Base-by-base conservation (phyloP, 2,329 filamentous ascomycete genomes). In the Hypoxylon sp. region DNA sequence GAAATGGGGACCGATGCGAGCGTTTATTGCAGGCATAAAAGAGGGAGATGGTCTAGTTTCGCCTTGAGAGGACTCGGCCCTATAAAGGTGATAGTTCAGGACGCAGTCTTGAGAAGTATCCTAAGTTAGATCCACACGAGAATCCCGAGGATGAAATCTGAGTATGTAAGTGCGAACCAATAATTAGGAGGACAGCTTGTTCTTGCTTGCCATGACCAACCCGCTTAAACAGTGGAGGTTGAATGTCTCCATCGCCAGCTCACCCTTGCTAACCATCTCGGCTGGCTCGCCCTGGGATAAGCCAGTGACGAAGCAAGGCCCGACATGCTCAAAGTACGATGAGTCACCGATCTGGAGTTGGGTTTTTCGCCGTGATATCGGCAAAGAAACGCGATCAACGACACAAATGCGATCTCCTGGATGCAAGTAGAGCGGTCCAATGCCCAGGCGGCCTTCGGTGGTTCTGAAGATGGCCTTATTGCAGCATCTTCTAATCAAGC, bases 281-380 rank as follows among this genome's bases (percentile, higher is more conserved):
- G 16, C 37, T 3, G 37, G 37, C 25, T 41, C 26, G 20, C 37
- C 37, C 6, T 41, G 25, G 13, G 37, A 41, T 19, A 41, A 13
- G 5, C 37, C 37, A 7, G 4, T 9, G 26, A 30, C 37, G 26
- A 29, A 41, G 9, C 26, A 41, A 13, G 11, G 5, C 9, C 37
- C 37, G 11, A 41, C n/a, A 21, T 41, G 15, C 16, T 41, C 26
- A 7, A 12, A 21, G 8, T 30, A 4, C 9, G 16, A 20, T 31
- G 3, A 16, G 8, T 20, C 15, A 7, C 7, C 5, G 7, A 11
- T 15, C 8, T 7, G 23, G 4, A 3, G n/a, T 17, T 29, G 12
- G 12, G 13, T 5, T 25, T 25, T 25, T 25, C 21, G 5, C 21
- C 5, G 21, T 25, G 9, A 6, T 5, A 25, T 9, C 15, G 37